These are phyloP conservation scores for Russula sp. DNA, from an alignment of 768 basidiomycete species.

Conservation along the genomic window DNA sequence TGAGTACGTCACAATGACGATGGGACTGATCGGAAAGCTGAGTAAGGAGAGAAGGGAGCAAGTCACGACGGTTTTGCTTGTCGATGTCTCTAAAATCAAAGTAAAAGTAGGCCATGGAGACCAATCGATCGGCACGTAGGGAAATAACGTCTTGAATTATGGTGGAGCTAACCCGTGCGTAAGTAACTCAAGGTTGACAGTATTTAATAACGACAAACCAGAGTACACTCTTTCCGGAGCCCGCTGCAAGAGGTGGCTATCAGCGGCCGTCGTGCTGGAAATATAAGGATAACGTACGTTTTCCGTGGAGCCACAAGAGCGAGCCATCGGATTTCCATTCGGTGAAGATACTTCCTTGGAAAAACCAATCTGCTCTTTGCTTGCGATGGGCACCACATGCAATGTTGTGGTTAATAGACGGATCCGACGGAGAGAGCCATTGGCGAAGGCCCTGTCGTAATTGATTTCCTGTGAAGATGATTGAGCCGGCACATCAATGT, in stretches of 20 bases:
- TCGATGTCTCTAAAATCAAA: background rate
- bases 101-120: background rate
- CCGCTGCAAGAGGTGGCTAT: background rate
- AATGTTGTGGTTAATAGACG: background rate
- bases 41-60: background rate
- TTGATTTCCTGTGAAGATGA: background rate
- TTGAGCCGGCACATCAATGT: background rate
- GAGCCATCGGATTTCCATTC: background rate
- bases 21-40: background rate
- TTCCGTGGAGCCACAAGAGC: slow-evolving; percentile 1
- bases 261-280: too few relatives aligned
- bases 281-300: background rate
- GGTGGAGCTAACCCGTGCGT: background rate
- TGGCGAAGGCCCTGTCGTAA: background rate
- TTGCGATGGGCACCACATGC: background rate
- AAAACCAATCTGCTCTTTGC: background rate
- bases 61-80: background rate
- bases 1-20: background rate
- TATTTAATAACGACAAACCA: background rate
- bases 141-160: background rate
- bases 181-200: background rate
- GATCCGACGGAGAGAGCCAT: slow-evolving; percentile 7
- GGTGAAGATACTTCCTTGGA: background rate
- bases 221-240: background rate
- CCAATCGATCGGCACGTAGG: background rate